phyloP scores from a whole-genome alignment of 805 yeast genomes.

The Komagataella kurtzmanii region DNA sequence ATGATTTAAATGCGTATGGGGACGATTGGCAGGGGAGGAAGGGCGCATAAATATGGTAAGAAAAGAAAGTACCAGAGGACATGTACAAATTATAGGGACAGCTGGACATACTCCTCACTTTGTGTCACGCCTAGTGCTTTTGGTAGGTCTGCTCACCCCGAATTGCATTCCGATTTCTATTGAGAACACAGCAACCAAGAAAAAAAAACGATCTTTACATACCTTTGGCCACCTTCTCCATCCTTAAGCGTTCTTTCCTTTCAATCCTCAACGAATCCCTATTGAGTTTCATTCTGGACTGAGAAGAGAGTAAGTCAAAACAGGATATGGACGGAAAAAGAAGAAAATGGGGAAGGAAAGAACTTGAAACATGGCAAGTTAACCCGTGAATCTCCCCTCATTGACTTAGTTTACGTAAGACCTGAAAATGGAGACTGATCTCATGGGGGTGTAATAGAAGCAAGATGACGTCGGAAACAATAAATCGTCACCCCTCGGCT shows the following conservation, averaged over 20 bases:
- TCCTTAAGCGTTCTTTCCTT: not conserved
- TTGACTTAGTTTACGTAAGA: not conserved
- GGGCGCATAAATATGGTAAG: not conserved
- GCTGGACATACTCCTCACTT: not conserved
- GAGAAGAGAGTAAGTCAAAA: not conserved
- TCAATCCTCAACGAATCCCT: not conserved
- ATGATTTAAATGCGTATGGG: not conserved
- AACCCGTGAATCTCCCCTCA: not conserved
- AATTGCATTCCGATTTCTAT: not conserved
- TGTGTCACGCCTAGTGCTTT: not conserved
- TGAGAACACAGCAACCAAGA: not conserved
- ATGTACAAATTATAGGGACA: too few relatives aligned
- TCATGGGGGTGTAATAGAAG: too few relatives aligned
- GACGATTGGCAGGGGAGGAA: not conserved
- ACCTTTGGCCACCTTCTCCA: not conserved
- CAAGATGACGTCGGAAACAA: too few relatives aligned
- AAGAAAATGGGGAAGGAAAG: not conserved
- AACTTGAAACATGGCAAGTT: not conserved
- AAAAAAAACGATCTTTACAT: not conserved
- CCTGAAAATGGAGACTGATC: not conserved
- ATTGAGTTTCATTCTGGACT: not conserved
- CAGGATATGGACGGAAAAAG: not conserved
- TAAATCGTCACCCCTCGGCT: not conserved
- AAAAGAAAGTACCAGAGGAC: too few relatives aligned
- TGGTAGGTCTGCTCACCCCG: not conserved